Evolutionary conservation across 2,329 filamentous ascomycete species (phyloP).

Genomic region (Diaporthe aspalathi): DNA sequence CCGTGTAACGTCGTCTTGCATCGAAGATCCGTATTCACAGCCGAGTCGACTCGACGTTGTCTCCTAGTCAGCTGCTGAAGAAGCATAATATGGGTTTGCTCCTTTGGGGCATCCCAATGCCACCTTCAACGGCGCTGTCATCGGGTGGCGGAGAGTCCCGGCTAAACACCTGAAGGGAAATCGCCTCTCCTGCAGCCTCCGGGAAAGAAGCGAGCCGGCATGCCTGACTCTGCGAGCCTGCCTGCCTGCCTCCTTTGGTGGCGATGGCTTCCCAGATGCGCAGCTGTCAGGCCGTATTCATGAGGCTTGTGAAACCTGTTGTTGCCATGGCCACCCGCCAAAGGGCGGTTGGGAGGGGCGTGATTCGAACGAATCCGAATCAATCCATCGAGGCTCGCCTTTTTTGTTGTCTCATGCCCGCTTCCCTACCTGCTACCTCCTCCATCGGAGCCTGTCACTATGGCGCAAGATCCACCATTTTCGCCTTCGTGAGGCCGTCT

Average conservation of each 20-base stretch:
- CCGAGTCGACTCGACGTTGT: background rate
- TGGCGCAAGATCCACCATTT: background rate
- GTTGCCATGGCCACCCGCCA: background rate
- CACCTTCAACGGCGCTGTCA: background rate
- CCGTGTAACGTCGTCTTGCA: background rate
- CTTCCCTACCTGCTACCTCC: background rate
- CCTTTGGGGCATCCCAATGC: constrained; percentile 13
- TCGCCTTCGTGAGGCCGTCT: background rate
- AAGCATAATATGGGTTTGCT: background rate
- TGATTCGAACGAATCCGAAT: background rate
- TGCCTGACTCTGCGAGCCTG: no score
- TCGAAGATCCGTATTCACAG: background rate
- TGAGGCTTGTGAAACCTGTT: constrained; percentile 5
- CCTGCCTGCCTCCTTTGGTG: constrained; percentile 6
- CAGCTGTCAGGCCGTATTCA: constrained; percentile 12
- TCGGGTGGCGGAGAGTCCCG: constrained; percentile 25
- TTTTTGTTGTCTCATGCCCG: background rate
- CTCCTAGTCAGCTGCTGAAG: constrained; percentile 1
- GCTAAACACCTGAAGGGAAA: background rate
- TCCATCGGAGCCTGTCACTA: background rate
- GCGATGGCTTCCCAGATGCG: constrained; percentile 4
- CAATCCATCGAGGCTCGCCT: background rate
- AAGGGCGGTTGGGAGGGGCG: background rate
- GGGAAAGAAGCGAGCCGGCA: constrained; percentile 1
- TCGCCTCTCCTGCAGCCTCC: background rate